phyloP scores from a whole-genome alignment of 2,329 filamentous ascomycete genomes.

The Stachybotrys echinatus region DNA sequence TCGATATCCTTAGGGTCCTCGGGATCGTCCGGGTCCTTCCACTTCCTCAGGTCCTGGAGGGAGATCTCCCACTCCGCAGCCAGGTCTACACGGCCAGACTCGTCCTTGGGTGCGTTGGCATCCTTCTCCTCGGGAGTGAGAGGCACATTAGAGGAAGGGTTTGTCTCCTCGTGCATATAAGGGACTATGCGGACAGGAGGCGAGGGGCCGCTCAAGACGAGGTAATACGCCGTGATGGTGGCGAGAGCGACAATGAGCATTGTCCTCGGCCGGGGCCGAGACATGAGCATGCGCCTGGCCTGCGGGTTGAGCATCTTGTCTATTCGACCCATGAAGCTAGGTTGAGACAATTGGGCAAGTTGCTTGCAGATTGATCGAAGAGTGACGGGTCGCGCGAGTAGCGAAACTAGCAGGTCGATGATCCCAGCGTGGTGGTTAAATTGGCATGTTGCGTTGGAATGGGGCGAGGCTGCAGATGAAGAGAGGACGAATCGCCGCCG shows the following conservation, averaged over 20 bases:
- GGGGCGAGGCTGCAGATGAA: too few relatives aligned
- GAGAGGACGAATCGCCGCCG: not conserved
- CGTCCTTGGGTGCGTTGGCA: slow-evolving; percentile 7
- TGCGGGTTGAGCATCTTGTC: slow-evolving; percentile 27
- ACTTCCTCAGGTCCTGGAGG: slow-evolving; percentile 27
- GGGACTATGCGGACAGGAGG: slow-evolving; percentile 29
- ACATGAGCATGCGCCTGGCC: slow-evolving; percentile 20
- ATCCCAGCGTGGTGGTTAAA: not conserved
- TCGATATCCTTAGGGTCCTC: slow-evolving; percentile 29
- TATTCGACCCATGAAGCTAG: slow-evolving; percentile 13
- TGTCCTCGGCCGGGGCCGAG: slow-evolving; percentile 34
- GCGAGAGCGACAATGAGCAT: slow-evolving; percentile 35
- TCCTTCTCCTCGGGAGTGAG: not conserved
- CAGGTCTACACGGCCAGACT: not conserved
- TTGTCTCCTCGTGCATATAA: slow-evolving; percentile 11
- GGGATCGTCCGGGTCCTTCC: slow-evolving; percentile 27
- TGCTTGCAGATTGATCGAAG: slow-evolving; percentile 1
- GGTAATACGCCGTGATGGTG: slow-evolving; percentile 35
- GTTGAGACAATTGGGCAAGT: slow-evolving; percentile 3
- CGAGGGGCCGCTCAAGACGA: slow-evolving; percentile 31
- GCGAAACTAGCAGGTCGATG: not conserved
- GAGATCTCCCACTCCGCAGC: slow-evolving; percentile 24
- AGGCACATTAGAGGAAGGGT: slow-evolving; percentile 7
- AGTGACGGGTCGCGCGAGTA: not conserved
- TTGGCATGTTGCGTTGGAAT: not conserved